These are phyloP conservation scores for Pseudotulostoma volvatum DNA, from an alignment of 495 filamentous ascomycete species.

Conservation along the genomic window DNA sequence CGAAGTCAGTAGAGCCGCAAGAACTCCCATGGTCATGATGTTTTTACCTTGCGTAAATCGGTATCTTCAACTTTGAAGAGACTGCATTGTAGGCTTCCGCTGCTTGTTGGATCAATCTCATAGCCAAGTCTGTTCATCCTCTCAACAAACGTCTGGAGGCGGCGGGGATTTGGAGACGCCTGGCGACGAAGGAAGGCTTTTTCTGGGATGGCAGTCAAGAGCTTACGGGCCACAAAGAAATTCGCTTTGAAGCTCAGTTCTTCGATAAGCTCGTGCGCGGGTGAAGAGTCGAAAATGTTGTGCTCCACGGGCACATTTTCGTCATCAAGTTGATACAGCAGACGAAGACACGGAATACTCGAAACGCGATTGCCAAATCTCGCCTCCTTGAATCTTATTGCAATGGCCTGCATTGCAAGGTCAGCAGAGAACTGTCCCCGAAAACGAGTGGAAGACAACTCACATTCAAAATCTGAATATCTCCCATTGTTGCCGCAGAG, in stretches of 20 bases:
- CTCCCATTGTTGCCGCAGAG: conserved; percentile 44
- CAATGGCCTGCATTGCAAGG: conserved; percentile 40
- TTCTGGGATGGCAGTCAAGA: conserved; percentile 63
- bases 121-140: conserved; percentile 84
- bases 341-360: conserved; percentile 66
- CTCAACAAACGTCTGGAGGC: conserved; percentile 78
- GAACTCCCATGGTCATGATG: no score
- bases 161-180: conserved; percentile 65
- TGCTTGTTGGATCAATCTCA: conserved; percentile 75
- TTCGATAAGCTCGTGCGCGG: conserved; percentile 84
- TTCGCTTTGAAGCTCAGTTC: conserved; percentile 89
- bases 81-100: conserved; percentile 79
- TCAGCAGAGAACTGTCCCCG: conserved; percentile 14
- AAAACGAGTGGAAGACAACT: conserved; percentile 12
- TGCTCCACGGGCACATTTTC: conserved; percentile 93
- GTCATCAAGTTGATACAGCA: conserved; percentile 89
- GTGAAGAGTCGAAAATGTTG: conserved; percentile 86
- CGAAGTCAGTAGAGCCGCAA: no score
- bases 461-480: conserved; percentile 63
- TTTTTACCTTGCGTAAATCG: conserved; percentile 60
- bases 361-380: conserved; percentile 63
- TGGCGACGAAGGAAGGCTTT: conserved; percentile 87
- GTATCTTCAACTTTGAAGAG: conserved; percentile 78
- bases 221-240: conserved; percentile 69
- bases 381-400: conserved; percentile 75